Conservation (phyloP, 257 asterid species). For the Primulina huaijiensis region DNA sequence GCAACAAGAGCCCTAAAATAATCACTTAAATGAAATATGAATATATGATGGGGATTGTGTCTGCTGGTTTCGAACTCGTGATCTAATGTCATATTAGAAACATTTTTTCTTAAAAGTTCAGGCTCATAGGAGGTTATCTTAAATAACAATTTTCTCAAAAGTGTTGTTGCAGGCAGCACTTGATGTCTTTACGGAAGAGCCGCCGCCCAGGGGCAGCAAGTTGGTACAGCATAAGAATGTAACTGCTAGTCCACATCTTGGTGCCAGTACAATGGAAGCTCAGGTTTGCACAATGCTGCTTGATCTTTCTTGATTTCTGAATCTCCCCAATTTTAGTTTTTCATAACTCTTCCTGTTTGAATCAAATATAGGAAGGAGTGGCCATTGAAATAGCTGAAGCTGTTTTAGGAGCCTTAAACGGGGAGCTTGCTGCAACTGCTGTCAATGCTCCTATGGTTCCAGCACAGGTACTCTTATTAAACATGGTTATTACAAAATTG, state of each 20-base stretch:
- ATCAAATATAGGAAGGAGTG: slow-evolving; percentile 75
- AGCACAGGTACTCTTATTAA: slow-evolving; percentile 55
- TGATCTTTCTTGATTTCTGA: neutral
- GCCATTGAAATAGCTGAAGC: slow-evolving; percentile 98
- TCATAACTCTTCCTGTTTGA: slow-evolving; percentile 19
- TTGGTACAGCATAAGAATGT: slow-evolving; percentile 71
- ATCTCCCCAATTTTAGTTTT: slow-evolving; percentile 6
- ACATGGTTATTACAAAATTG: neutral
- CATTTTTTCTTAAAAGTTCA: neutral
- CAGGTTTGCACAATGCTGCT: slow-evolving; percentile 53
- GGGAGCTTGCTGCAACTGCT: slow-evolving; percentile 96
- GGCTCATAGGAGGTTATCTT: neutral
- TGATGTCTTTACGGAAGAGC: slow-evolving; percentile 93
- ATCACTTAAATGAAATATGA: neutral
- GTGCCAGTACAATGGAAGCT: slow-evolving; percentile 97
- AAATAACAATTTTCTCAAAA: neutral
- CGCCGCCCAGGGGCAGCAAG: slow-evolving; percentile 82
- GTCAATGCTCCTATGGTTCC: slow-evolving; percentile 99
- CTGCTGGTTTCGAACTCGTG: neutral
- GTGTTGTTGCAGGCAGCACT: slow-evolving; percentile 77
- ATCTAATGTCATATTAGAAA: neutral
- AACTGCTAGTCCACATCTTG: slow-evolving; percentile 93
- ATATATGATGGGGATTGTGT: neutral
- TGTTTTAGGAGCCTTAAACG: slow-evolving; percentile 90
- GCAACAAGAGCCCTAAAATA: neutral